A percentile compares a stretch with the other conserved stretches of the same genome.
Conservation (phyloP, 352 stramenopile species). For the Pseudoperonospora humuli region DNA sequence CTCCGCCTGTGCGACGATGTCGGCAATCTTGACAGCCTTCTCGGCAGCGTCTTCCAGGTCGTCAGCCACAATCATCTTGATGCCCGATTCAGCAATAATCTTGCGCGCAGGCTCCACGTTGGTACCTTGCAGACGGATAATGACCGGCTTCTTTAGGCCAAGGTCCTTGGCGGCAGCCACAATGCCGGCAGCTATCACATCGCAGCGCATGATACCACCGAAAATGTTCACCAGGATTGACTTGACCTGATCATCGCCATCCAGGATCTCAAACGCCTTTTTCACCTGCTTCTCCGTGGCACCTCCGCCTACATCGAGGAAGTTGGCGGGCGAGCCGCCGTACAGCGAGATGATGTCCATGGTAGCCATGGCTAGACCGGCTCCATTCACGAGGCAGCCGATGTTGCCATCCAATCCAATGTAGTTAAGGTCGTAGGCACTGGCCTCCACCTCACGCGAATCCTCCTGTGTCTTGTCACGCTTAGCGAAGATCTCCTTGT, state of each 20-base stretch:
- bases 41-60: slow-evolving; percentile 93
- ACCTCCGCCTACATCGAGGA: slow-evolving; percentile 97
- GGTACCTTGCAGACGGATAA: slow-evolving; percentile 97
- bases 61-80: slow-evolving; percentile 92
- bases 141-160: slow-evolving; percentile 95
- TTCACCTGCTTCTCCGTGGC: slow-evolving; percentile 89
- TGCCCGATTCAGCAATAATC: slow-evolving; percentile 89
- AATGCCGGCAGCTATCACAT: slow-evolving; percentile 95
- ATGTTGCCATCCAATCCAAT: slow-evolving; percentile 99
- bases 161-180: slow-evolving; percentile 94
- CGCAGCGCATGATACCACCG: slow-evolving; percentile 98
- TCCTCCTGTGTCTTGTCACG: slow-evolving; percentile 93
- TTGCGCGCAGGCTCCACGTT: slow-evolving; percentile 94
- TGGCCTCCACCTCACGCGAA: slow-evolving; percentile 90
- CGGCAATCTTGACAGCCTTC: slow-evolving; percentile 91
- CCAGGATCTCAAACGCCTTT: slow-evolving; percentile 83
- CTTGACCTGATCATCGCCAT: slow-evolving; percentile 92
- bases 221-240: slow-evolving; percentile 99
- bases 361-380: slow-evolving; percentile 97
- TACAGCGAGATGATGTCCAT: slow-evolving; percentile 99
- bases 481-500: slow-evolving; percentile 90
- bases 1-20: slow-evolving; percentile 72
- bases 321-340: slow-evolving; percentile 96
- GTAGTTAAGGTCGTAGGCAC: slow-evolving; percentile 97
- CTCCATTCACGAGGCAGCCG: slow-evolving; percentile 99